Conservation (phyloP, 805 yeast species). For the Wickerhamomyces queroliae region DNA sequence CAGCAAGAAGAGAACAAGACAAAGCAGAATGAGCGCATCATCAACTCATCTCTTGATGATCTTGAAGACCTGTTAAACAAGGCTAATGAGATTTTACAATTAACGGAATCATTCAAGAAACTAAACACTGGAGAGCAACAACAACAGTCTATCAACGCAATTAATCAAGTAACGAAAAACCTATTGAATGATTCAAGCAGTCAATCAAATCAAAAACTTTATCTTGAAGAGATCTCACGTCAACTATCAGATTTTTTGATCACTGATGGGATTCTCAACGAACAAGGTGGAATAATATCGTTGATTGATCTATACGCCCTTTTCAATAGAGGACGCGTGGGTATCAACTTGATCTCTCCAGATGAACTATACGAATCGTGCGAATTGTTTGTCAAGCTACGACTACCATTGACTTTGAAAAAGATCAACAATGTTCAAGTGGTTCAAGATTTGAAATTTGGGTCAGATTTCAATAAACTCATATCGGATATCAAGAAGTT, state of each 20-base stretch:
- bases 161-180: slow-evolving; percentile 12
- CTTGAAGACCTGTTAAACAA: slow-evolving; percentile 70
- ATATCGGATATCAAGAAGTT: slow-evolving; percentile 21
- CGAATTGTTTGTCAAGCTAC: slow-evolving; percentile 45
- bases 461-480: slow-evolving; percentile 20
- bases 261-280: slow-evolving; percentile 36
- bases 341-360: slow-evolving; percentile 65
- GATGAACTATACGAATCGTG: slow-evolving; percentile 61
- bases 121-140: slow-evolving; percentile 20
- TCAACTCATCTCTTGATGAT: slow-evolving; percentile 70
- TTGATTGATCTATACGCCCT: slow-evolving; percentile 56
- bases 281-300: slow-evolving; percentile 54
- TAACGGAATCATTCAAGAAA: slow-evolving; percentile 36
- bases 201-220: slow-evolving; percentile 32
- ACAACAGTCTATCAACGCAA: slow-evolving; percentile 7
- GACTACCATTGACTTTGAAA: slow-evolving; percentile 48
- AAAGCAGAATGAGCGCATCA: slow-evolving; percentile 50
- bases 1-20: slow-evolving; percentile 47
- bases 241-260: slow-evolving; percentile 70
- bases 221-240: slow-evolving; percentile 65
- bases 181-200: slow-evolving; percentile 11
- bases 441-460: slow-evolving; percentile 33
- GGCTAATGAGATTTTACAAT: slow-evolving; percentile 62
- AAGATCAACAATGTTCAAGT: slow-evolving; percentile 31
- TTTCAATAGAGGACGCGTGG: slow-evolving; percentile 61